Base-by-base conservation (phyloP, 306 rosid species). In the Luffa aegyptiaca region DNA sequence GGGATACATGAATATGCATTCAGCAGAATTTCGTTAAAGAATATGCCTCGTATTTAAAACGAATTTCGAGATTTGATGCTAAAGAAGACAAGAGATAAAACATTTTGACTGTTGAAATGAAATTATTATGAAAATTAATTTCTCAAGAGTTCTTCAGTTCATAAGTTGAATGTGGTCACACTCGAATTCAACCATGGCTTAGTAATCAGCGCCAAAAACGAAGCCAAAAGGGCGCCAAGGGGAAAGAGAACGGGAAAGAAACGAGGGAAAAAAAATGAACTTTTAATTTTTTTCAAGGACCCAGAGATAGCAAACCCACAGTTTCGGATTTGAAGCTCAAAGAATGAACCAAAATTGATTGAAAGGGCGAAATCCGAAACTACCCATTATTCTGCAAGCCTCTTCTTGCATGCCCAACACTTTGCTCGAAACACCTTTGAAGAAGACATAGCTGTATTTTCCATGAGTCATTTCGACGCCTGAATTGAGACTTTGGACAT, bases 321-420 rank as follows among this genome's bases (percentile, higher is more conserved):
- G 77, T 58, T 42, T 20, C 61, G 76, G 86, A 82, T 84, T 85
- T 83, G 66, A 84, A 80, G 83, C 78, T 82, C 82, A 64, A 82
- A 68, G 65, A 80, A 35, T 80, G 75, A 82, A 82, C 61, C 57
- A 66, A 53, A 85, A 59, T 71, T 72, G 77, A 83, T 79, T 79
- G 81, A 7, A 80, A 74, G 80, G 81, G 79, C 39, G 53, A 85
- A 85, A 77, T 83, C 81, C 81, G 81, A 76, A 82, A 79, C 81
- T 79, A 7, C 76, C 76, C 76, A 71, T 71, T 71, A 46, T 21
- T 71, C 57, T 71, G 57, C 9, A 13, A 35, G 10, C 48, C 63
- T 83, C 14, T 70, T 85, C 49, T 82, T 88, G 93, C 92, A 88
- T 86, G 92, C 77, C 44, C 41, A 44, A 26, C 77, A 44, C 16